phyloP scores from a whole-genome alignment of 768 basidiomycete species.

The Kwoniella heveanensis region DNA sequence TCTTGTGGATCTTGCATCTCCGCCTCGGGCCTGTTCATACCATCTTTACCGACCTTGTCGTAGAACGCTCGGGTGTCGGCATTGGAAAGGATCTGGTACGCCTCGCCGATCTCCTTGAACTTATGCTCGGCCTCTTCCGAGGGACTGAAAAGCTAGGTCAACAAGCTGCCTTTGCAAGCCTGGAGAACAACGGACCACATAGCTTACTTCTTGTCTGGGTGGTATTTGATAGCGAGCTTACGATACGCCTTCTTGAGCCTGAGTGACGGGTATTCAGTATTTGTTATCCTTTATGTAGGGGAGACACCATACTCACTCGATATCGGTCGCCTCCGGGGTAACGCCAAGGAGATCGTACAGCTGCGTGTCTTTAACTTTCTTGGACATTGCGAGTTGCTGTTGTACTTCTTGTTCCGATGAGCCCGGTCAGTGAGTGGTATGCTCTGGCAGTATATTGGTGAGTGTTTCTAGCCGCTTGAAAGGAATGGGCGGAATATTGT shows the following conservation, averaged over 20 bases:
- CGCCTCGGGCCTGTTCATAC: conserved; percentile 74
- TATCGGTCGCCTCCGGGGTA: conserved; percentile 52
- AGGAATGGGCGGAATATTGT: no score
- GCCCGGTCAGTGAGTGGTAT: no score
- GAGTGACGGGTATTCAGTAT: no score
- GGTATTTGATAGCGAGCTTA: conserved; percentile 91
- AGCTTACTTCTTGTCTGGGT: no score
- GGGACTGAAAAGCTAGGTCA: conserved; percentile 44
- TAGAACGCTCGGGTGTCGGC: conserved; percentile 85
- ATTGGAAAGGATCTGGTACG: conserved; percentile 74
- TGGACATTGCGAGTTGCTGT: conserved; percentile 34
- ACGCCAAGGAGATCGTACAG: conserved; percentile 57
- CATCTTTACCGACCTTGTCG: conserved; percentile 90
- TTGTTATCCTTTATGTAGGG: no score
- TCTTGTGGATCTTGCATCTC: conserved; percentile 89
- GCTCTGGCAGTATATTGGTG: neutral
- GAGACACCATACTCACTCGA: conserved; percentile 41
- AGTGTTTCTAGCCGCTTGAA: no score
- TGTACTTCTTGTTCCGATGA: no score
- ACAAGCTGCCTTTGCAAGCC: conserved; percentile 10
- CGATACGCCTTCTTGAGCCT: conserved; percentile 90
- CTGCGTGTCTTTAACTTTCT: conserved; percentile 54
- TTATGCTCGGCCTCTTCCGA: conserved; percentile 90
- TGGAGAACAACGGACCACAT: no score
- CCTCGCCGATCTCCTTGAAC: conserved; percentile 98